Conservation (phyloP, 441 rosid genomes). For the Euphorbia corollata region DNA sequence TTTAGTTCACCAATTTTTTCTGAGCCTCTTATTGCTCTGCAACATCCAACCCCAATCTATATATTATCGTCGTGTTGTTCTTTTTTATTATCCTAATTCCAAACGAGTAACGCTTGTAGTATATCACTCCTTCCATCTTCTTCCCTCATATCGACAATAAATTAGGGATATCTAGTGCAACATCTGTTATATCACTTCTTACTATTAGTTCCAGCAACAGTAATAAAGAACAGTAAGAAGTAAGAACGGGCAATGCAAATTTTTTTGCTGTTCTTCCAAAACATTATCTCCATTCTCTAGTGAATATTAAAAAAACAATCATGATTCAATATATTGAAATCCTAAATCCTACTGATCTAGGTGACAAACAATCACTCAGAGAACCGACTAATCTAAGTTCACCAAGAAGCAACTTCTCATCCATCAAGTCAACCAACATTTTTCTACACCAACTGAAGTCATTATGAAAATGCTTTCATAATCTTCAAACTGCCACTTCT, state of each 20-base stretch:
- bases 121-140: not conserved
- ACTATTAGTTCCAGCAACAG: not conserved
- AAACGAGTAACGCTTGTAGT: not conserved
- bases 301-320: not conserved
- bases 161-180: not conserved
- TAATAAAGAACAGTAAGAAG: not conserved
- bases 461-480: not conserved
- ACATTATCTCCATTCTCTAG: not conserved
- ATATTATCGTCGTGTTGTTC: not conserved
- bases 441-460: not conserved
- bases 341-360: constrained; percentile 4
- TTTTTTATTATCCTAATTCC: not conserved
- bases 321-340: not conserved
- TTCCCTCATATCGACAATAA: not conserved
- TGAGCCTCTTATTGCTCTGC: too few relatives aligned
- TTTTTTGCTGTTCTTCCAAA: constrained; percentile 1
- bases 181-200: not conserved
- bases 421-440: too few relatives aligned
- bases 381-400: not conserved
- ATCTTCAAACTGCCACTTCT: not conserved
- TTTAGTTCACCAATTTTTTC: not conserved
- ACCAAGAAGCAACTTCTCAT: too few relatives aligned
- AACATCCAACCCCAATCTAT: not conserved
- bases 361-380: not conserved
- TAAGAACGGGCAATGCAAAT: not conserved